These are phyloP conservation scores for Botrytis paeoniae DNA, from an alignment of 2,329 filamentous ascomycete genomes.

Conservation along the genomic window DNA sequence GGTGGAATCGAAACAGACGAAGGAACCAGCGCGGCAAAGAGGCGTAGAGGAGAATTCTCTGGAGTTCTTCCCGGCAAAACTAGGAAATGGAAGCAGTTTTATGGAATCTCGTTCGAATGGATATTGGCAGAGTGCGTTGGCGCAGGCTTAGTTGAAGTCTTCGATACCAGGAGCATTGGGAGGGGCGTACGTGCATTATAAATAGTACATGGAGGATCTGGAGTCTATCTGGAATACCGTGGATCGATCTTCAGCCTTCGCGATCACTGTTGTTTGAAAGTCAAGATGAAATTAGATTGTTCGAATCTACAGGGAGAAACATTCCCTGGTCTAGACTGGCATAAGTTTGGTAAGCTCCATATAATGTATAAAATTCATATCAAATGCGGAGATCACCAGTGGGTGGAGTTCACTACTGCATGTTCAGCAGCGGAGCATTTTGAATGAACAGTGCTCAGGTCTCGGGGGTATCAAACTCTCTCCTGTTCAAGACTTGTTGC, in stretches of 20 bases:
- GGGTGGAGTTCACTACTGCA: conserved; percentile 13
- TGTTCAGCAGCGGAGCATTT: conserved; percentile 11
- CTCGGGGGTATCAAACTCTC: background rate
- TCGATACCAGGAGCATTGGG: conserved; percentile 73
- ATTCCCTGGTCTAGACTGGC: background rate
- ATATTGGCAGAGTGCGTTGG: conserved; percentile 69
- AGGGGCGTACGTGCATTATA: conserved; percentile 53
- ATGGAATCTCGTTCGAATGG: conserved; percentile 69
- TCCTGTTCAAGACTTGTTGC: background rate
- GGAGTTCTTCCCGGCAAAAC: conserved; percentile 60
- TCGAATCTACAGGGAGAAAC: conserved; percentile 4
- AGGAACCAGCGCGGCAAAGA: conserved; percentile 47
- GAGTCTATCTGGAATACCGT: background rate
- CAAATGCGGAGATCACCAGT: conserved; percentile 9
- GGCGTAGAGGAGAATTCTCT: conserved; percentile 52
- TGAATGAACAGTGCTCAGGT: conserved; percentile 18
- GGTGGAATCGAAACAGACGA: conserved; percentile 55
- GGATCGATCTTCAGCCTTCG: background rate
- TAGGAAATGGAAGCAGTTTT: conserved; percentile 68
- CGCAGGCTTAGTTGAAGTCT: conserved; percentile 67
- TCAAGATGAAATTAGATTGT: background rate
- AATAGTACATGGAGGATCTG: background rate
- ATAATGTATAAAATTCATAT: conserved; percentile 12
- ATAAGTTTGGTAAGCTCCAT: conserved; percentile 12
- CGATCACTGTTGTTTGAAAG: background rate